These are phyloP conservation scores for Neurospora sp. DNA, from an alignment of 495 filamentous ascomycete species.

Conservation along the genomic window DNA sequence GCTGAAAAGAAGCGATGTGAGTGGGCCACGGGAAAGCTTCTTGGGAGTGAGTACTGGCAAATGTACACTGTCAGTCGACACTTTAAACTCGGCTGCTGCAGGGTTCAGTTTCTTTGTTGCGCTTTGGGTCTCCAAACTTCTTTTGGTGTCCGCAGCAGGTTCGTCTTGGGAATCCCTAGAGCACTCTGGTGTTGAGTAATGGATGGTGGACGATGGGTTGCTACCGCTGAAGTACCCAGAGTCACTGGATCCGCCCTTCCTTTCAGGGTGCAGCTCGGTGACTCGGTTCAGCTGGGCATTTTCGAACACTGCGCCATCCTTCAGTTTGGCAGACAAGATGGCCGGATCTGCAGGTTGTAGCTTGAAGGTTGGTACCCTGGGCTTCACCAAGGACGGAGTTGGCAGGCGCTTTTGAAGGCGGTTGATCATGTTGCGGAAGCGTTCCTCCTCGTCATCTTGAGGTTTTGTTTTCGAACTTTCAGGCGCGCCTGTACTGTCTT, in stretches of 20 bases:
- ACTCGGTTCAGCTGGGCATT: not conserved
- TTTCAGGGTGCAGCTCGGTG: not conserved
- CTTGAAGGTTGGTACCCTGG: not conserved
- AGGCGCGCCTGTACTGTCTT: not conserved
- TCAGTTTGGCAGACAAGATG: slow-evolving; percentile 14
- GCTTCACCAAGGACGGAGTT: not conserved
- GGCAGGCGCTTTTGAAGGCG: slow-evolving; percentile 9
- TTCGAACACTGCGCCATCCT: not conserved
- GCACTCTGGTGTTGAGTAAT: not conserved
- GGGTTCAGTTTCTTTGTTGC: slow-evolving; percentile 18
- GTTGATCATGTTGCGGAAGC: slow-evolving; percentile 14
- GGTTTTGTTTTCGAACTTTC: no score
- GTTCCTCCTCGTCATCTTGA: slow-evolving; percentile 4
- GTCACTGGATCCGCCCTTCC: slow-evolving; percentile 4
- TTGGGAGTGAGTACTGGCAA: slow-evolving; percentile 9
- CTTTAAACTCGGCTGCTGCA: slow-evolving; percentile 21
- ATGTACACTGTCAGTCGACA: not conserved
- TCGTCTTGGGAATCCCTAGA: not conserved
- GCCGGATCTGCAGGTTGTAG: slow-evolving; percentile 7
- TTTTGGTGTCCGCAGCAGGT: not conserved
- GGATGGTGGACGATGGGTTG: not conserved
- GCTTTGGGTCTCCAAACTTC: not conserved
- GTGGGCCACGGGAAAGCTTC: slow-evolving; percentile 12
- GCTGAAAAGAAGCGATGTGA: slow-evolving; percentile 3
- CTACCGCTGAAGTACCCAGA: slow-evolving; percentile 10